Evolutionary conservation across 2,329 filamentous ascomycete species (phyloP).

Genomic region (Rugonectria rugulosa): DNA sequence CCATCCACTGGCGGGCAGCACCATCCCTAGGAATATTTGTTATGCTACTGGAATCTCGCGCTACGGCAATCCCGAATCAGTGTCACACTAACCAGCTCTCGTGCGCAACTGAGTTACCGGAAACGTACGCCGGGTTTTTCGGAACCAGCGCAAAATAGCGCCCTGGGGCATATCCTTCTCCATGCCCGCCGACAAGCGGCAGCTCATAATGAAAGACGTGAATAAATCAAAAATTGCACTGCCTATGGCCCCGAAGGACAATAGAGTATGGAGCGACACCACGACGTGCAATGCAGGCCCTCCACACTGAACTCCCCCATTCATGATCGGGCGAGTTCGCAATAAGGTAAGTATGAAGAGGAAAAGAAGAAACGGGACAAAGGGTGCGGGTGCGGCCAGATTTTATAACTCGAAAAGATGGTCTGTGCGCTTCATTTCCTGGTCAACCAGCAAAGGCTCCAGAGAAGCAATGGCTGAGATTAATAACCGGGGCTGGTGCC

Average conservation of each 20-base stretch:
- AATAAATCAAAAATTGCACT: conserved; percentile 57
- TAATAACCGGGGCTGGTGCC: background rate
- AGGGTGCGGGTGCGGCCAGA: conserved; percentile 13
- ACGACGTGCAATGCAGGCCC: conserved; percentile 63
- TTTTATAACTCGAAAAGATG: conserved; percentile 15
- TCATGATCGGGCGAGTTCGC: conserved; percentile 53
- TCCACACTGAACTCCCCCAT: conserved; percentile 49
- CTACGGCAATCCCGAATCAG: background rate
- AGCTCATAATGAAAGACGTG: conserved; percentile 53
- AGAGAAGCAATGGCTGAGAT: background rate
- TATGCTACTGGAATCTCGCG: background rate
- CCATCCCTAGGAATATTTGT: no score
- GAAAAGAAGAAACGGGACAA: conserved; percentile 12
- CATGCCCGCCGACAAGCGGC: conserved; percentile 47
- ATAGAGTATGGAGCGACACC: conserved; percentile 56
- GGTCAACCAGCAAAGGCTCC: background rate
- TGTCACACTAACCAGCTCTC: no score
- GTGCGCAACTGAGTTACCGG: no score
- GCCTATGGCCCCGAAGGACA: conserved; percentile 61
- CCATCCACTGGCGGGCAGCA: no score
- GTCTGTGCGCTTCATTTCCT: conserved; percentile 22
- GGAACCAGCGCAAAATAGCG: no score
- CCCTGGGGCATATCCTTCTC: conserved; percentile 47
- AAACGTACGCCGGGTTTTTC: no score
- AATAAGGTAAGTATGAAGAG: conserved; percentile 62